Base-by-base conservation (phyloP, 805 yeast species). In the Saccharomycopsis sp. region DNA sequence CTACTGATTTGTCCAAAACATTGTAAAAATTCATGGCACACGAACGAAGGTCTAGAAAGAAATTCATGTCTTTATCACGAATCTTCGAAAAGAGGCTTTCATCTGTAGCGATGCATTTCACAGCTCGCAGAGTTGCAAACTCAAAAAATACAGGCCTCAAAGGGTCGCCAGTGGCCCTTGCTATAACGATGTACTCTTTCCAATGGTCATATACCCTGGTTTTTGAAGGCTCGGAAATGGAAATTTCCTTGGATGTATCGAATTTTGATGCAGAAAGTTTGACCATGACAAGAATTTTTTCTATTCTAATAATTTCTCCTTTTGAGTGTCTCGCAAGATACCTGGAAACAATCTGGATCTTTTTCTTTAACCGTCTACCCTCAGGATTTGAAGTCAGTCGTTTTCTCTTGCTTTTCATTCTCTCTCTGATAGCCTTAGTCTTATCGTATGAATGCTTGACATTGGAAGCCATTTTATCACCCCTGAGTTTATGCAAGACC, bases 171-270 rank as follows among this genome's bases (percentile, higher is more conserved):
- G 88, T 82, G n/a, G 80, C 78, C 59, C 92, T 73, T 1, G 86
- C 84, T 1, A 87, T 89, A 1, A 87, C 85, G 24, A 82, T 72
- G 66, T 83, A 89, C 67, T 91, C 97, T 60, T 78, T 81, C 94
- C 97, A 90, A 52, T 90, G 71, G 58, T 88, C 91, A 8, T 76
- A 61, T 0, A 87, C 77, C 55, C 85, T 71, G 0, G 88, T 75
- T 47, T 81, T 81, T 24, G 75, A 73, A 1, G 77, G 72, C 57
- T 81, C 83, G 8, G 70, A 66, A 60, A 84, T 89, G 14, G 77
- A 74, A 59, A 79, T 76, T 12, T 69, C 62, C 0, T 65, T 60
- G 3, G 3, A 67, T 65, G 3, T 63, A 50, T 0, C 75, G 65
- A 5, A 65, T 59, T 65, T 83, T 84, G 16, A 83, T 24, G 16